Base-by-base conservation (phyloP, 148 eudicot species). In the Fagopyrum tataricum region DNA sequence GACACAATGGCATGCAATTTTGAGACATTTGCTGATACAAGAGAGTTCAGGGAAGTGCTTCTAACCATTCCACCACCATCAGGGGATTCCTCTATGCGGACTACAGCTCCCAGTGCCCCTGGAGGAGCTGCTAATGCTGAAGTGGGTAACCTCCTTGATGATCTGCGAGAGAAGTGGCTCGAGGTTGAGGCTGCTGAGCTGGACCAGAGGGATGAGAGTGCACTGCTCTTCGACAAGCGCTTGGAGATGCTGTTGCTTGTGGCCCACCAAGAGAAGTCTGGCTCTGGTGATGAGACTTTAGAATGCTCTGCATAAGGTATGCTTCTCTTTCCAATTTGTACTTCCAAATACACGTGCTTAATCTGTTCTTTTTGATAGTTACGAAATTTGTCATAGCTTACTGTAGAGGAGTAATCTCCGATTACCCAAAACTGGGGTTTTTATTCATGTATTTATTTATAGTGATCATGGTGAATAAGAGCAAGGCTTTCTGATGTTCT, bases 31-130 rank as follows among this genome's bases (percentile, higher is more conserved):
- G 90, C 97, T 3, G 94, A 91, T 47, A 91, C 89, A 53, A 82
- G 73, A 3, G 90, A 91, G 67, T 95, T 95, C 77, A 82, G 97
- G 71, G 96, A 92, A 46, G 80, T 95, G 84, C 92, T 95, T 75
- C 77, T 95, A 83, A 91, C 96, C 2, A 89, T 95, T 75, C 98
- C 98, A 42, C 93, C 96, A 15, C 98, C 98, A 66, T 95, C 98
- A 17, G 98, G 98, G 4, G 97, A 95, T 78, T 90, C 96, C 6
- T 86, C 93, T 23, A 93, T 90, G 46, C 84, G 98, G 24, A 95
- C 98, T 58, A 95, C 98, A 12, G 93, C 85, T 47, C 98, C 98
- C 48, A 95, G 88, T 86, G 98, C 98, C 37, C 98, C 98, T 2
- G 98, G 98, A 76, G 69, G 69, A 64, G 44, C 69, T 15, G 83